A percentile compares a stretch with the other conserved stretches of the same genome.
Conservation (phyloP, 2,329 filamentous ascomycete species). For the Venturia oleaginea region DNA sequence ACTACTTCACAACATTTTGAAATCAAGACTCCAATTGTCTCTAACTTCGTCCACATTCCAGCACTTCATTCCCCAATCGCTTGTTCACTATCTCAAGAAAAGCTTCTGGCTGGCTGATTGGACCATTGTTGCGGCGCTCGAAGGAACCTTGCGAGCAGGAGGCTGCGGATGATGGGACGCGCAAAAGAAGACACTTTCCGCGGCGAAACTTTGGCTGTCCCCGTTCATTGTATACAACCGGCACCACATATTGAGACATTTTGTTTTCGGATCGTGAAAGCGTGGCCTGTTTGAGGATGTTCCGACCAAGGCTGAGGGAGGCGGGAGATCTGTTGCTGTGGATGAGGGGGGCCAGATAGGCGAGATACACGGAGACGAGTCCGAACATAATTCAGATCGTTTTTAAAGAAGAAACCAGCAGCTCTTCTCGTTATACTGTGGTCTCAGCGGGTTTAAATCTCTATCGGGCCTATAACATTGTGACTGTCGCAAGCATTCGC, state of each 20-base stretch:
- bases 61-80: background rate
- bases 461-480: too few species aligned
- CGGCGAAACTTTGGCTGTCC: background rate
- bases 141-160: background rate
- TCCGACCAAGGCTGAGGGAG: background rate
- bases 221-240: background rate
- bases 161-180: background rate
- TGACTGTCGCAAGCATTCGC: too few species aligned
- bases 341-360: background rate
- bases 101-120: background rate
- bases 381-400: background rate
- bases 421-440: too few species aligned
- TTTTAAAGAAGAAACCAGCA: too few species aligned
- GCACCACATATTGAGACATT: background rate
- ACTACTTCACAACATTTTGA: too few species aligned
- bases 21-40: too few species aligned
- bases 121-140: background rate
- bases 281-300: background rate
- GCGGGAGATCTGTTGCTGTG: background rate
- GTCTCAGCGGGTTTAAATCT: too few species aligned
- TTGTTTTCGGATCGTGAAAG: background rate
- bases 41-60: background rate
- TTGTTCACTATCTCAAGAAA: background rate
- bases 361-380: background rate
- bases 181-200: background rate